Base-by-base conservation (phyloP, 306 rosid genomes). In the Macrotyloma uniflorum region DNA sequence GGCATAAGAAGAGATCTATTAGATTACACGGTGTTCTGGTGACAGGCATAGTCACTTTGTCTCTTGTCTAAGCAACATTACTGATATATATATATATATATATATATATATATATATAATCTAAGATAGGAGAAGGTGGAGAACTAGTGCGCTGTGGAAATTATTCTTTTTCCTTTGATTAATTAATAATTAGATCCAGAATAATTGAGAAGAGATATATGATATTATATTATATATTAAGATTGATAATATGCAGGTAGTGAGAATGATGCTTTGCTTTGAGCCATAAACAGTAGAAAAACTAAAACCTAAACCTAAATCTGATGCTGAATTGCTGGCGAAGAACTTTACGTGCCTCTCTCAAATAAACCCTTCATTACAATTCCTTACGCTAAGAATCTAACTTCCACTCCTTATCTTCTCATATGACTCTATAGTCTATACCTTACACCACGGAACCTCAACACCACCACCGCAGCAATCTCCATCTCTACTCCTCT, bases 321-420 rank as follows among this genome's bases (percentile, higher is more conserved):
- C 24, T 83, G 83, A 89, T 84, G 90, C 84, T 87, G 87, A 35
- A 38, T 36, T 65, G 71, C 10, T 36, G 71, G 86, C 74, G 35
- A 75, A 83, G 82, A 82, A 30, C 68, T 68, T 91, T 86, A 83
- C 93, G 91, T 87, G 90, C 89, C 87, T 85, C 79, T 79, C 87
- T 80, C 87, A 88, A 40, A 42, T 42, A 42, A 42, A 12, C 46
- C 46, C 46, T 8, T 36, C 40, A 36, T 36, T 20, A 36, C 20
- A 79, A 78, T 46, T 85, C 88, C 80, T 87, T 77, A 92, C 97
- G 91, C 93, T 80, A 90, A 88, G 95, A 90, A 90, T 92, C 87
- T 84, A 83, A 79, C 86, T 75, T 67, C 15, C 8, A 45, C 51
- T 26, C 36, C 47, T 9, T 36, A 75, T 83, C 81, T 32, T 32